These are phyloP conservation scores for Physcomitrellopsis africana DNA, from an alignment of 225 moss, liverwort and hornwort species.

Conservation along the genomic window DNA sequence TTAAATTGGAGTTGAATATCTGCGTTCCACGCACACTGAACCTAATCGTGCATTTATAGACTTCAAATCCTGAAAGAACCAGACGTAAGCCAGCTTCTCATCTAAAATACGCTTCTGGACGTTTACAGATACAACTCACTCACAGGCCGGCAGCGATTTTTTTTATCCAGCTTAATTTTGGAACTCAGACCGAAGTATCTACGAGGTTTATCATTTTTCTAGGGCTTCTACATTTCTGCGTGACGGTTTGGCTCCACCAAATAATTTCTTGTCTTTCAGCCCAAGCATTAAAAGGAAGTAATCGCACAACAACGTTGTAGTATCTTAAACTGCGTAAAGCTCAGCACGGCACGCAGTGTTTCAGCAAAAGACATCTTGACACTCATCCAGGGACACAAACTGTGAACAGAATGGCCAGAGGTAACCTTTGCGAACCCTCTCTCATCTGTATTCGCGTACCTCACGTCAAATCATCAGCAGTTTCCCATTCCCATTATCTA, in stretches of 20 bases:
- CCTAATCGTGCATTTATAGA: too few species aligned
- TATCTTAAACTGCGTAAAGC: background rate
- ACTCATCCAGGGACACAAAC: background rate
- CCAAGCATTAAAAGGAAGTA: background rate
- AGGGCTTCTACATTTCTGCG: constrained; percentile 29
- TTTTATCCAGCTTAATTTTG: too few species aligned
- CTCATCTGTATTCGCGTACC: background rate
- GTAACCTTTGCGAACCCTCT: background rate
- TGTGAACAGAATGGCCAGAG: background rate
- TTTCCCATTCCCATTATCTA: too few species aligned
- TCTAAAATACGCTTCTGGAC: too few species aligned
- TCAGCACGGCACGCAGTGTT: background rate
- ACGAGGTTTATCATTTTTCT: background rate
- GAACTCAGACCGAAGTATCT: background rate
- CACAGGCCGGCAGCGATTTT: too few species aligned
- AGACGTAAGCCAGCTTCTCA: too few species aligned
- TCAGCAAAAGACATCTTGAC: background rate
- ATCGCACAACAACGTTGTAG: background rate
- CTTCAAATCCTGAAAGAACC: too few species aligned
- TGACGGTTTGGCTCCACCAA: constrained; percentile 31
- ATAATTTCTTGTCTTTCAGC: background rate
- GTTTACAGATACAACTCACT: too few species aligned
- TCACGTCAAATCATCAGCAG: too few species aligned
- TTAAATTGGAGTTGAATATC: background rate
- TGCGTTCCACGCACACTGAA: too few species aligned